Evolutionary conservation across 768 basidiomycete genomes (phyloP), one percentile per base, ranked within the genome.

Genomic region (Ramaria sp.): DNA sequence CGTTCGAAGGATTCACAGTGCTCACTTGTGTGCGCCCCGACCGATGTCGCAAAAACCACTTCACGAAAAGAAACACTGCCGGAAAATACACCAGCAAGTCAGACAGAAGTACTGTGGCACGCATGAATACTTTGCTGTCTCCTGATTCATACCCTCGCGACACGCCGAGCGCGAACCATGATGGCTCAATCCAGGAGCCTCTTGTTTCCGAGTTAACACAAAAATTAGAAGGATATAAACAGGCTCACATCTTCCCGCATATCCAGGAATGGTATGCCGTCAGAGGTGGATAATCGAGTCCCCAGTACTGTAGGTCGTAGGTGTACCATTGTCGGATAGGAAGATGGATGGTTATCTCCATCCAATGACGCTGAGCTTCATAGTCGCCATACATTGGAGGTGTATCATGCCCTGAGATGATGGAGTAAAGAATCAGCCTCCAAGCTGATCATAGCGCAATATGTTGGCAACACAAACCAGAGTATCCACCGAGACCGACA

Each of bases 361-460:
- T 89, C 92, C 92, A 95, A 67, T 94, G 92, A 51, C 92, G 73
- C 63, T 94, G 92, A 0, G 92, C 92, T 65, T 95, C 92, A 61
- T 88, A 95, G 68, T 95, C 92, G 3, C 92, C 92, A 59, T 77
- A 89, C 82, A 92, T 83, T 0, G 89, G 90, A 0, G 91, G 86
- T 2, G 79, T 78, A 28, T 65, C 72, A 59, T 78, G 65, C 5
- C 91, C 90, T 89, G 58, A 30, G 25, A 51, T 9, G 44, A 48
- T 25, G 43, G 36, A 39, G 44, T 24, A 10, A 36, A 20, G 9
- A 38, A 28, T 10, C 30, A 7, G 42, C 30, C 16, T 13, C 3
- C n/a, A n/a, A n/a, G 44, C 24, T 50, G 45, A 32, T 42, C 48
- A 9, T 25, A 43, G 16, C n/a, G 24, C 16, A 43, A 43, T 16